Base-by-base conservation (phyloP, 345 rosid species). In the Citrus unshiu region DNA sequence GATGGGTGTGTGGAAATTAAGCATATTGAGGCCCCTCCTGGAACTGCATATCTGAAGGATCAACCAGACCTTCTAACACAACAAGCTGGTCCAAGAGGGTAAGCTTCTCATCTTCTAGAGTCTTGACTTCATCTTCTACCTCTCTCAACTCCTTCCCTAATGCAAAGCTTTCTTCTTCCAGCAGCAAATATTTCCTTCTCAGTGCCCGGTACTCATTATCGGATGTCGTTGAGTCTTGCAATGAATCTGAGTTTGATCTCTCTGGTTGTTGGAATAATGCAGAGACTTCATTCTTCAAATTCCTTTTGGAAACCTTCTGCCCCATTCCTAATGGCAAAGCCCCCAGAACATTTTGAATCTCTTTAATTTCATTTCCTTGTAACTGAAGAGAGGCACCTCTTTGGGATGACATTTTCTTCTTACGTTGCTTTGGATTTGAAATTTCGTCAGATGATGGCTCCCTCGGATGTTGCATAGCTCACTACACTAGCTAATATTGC, bases 31-130 rank as follows among this genome's bases (percentile, higher is more conserved):
- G 39, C 37, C 73, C 76, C 62, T 80, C 73, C 49, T 77, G 74
- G 56, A 46, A 43, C 76, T 80, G 83, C 78, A 86, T 14, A 83
- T 87, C 83, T 35, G 90, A 89, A 83, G 91, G 96, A 88, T 88
- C 91, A 30, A 95, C 78, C 83, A 95, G 87, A 78, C 99, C 97
- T 87, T 96, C 99, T 83, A 96, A 78, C 57, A 94, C 98, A 43
- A 93, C 94, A 49, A 96, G 98, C 71, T 88, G 88, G 80, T 96
- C 97, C 87, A 96, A 84, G 14, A 96, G 91, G 9, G 87, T 87
- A 37, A 85, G 68, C 81, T 96, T 96, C 83, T 93, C 97, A 61
- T 86, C 88, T 85, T 96, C 95, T 46, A 94, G 97, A 69, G 86
- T 81, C 83, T 82, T 85, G 43, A 94, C 92, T 65, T 91, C 94